phyloP scores from a whole-genome alignment of 2,329 filamentous ascomycete species.

The Cadophora gregata region DNA sequence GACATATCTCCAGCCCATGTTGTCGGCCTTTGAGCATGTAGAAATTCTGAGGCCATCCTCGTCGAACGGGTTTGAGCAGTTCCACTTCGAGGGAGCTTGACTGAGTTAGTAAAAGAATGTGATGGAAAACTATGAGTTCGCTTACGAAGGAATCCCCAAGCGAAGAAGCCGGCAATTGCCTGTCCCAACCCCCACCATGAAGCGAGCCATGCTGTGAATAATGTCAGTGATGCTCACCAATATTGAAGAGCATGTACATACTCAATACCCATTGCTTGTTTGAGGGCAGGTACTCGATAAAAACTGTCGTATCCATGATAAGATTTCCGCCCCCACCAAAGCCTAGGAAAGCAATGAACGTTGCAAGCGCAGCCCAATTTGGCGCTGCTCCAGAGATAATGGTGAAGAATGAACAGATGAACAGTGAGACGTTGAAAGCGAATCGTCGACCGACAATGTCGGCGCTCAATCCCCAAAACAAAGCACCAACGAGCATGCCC shows the following conservation, averaged over 20 bases:
- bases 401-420: constrained; percentile 65
- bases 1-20: constrained; percentile 63
- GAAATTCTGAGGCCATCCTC: constrained; percentile 36
- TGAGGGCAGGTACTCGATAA: constrained; percentile 58
- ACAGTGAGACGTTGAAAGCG: constrained; percentile 71
- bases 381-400: constrained; percentile 71
- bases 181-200: constrained; percentile 56
- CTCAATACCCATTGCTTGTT: constrained; percentile 68
- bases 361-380: constrained; percentile 67
- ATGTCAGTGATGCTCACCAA: constrained; percentile 11
- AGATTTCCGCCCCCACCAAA: constrained; percentile 71
- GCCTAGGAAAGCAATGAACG: constrained; percentile 66
- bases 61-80: constrained; percentile 45
- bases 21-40: constrained; percentile 56
- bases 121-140: not conserved
- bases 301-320: constrained; percentile 57
- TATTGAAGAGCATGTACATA: constrained; percentile 16
- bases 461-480: constrained; percentile 72
- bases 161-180: constrained; percentile 41
- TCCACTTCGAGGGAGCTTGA: constrained; percentile 53
- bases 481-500: constrained; percentile 59
- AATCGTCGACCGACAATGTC: constrained; percentile 72
- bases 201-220: constrained; percentile 56
- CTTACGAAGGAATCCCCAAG: constrained; percentile 40
- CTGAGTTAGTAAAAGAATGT: not conserved